Conservation (phyloP, 805 yeast species). For the Danielozyma ontarioensis region DNA sequence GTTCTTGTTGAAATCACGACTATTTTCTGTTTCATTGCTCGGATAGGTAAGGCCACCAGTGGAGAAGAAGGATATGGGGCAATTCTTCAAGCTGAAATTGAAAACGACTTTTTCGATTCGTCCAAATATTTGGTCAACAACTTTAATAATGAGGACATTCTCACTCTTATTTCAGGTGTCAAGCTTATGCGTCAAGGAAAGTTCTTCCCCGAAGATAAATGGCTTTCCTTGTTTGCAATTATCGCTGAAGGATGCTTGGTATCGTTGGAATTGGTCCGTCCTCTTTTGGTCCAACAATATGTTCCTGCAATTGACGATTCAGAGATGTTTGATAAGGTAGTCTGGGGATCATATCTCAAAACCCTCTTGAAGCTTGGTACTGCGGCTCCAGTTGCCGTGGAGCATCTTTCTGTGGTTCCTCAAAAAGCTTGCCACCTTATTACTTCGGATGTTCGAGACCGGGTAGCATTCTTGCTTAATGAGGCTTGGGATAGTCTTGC, state of each 20-base stretch:
- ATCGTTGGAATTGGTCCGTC: conserved; percentile 48
- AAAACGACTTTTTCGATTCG: conserved; percentile 37
- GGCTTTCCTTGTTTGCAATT: conserved; percentile 66
- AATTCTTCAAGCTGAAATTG: conserved; percentile 28
- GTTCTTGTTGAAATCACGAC: conserved; percentile 64
- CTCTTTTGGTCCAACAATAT: conserved; percentile 43
- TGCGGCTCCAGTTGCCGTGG: conserved; percentile 63
- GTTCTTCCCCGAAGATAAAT: conserved; percentile 62
- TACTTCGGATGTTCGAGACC: conserved; percentile 56
- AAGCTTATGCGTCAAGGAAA: conserved; percentile 48
- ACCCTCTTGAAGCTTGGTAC: conserved; percentile 54
- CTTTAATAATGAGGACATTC: conserved; percentile 40
- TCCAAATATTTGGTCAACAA: conserved; percentile 35
- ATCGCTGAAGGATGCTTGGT: conserved; percentile 52
- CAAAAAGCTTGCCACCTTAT: conserved; percentile 63
- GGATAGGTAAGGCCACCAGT: conserved; percentile 40
- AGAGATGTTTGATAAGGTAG: conserved; percentile 49
- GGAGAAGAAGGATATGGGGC: conserved; percentile 38
- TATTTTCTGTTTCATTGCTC: conserved; percentile 51
- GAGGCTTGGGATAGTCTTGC: conserved; percentile 75
- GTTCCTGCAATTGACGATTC: conserved; percentile 49
- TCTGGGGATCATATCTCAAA: conserved; percentile 68
- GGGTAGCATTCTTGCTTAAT: conserved; percentile 50
- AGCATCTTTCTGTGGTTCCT: conserved; percentile 68
- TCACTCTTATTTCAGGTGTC: conserved; percentile 43